Evolutionary conservation across 257 asterid genomes (phyloP), one percentile per base, ranked within the genome.

Genomic region (Solanum bukasovii): DNA sequence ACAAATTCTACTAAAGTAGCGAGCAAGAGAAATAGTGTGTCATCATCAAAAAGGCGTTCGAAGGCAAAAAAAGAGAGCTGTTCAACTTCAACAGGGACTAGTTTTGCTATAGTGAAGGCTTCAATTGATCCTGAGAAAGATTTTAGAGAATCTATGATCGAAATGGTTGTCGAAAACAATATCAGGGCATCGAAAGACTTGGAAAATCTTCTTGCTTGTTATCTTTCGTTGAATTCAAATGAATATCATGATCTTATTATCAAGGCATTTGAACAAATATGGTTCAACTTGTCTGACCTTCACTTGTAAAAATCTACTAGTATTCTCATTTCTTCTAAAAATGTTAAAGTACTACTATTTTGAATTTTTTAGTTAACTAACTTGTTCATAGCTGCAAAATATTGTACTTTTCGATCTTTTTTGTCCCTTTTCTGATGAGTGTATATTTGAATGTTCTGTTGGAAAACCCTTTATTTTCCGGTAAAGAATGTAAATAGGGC

Each of bases 171-270:
- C 75, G 98, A 96, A 90, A 96, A 96, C 67, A 93, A 94, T 63
- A 95, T 95, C 7, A 90, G 89, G 87, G 91, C 90, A 23, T 92
- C 98, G 1, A 94, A 92, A 90, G 98, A 95, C 11, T 87, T 96
- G 85, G 98, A 95, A 88, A 94, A 96, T 3, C 96, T 96, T 87
- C 98, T 96, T 84, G 98, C 98, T 83, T 95, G 98, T 71, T 96
- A 94, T 82, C 98, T 96, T 37, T 93, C 99, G 0, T 87, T 96
- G 68, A 96, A 96, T 87, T 91, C 96, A 4, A 90, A 92, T 90
- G 96, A 92, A 84, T 96, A 95, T 90, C 99, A 96, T 91, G 91
- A 86, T 7, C 90, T 92, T 12, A 96, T 96, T 6, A 93, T 96
- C 84, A 93, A 92, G 90, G 98, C 98, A 18, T 95, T 96, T 90